phyloP scores from a whole-genome alignment of 2,329 filamentous ascomycete species.

The Acephala macrosclerotiorum region DNA sequence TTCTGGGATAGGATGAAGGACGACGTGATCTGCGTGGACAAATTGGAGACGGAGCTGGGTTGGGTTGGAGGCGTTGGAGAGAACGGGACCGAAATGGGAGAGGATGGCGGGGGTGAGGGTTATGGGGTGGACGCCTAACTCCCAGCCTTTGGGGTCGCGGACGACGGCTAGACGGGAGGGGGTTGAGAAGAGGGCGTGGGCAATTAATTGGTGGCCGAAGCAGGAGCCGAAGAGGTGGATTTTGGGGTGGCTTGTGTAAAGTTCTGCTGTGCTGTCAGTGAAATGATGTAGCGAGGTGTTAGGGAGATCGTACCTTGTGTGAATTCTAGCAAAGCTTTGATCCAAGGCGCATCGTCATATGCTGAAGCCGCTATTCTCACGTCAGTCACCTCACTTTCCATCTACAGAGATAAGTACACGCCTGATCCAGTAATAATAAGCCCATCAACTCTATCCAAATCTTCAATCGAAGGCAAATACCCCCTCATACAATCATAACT shows the following conservation, averaged over 20 bases:
- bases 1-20: conserved; percentile 16
- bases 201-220: conserved; percentile 52
- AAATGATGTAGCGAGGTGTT: neutral
- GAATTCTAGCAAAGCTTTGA: conserved; percentile 11
- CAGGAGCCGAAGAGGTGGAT: conserved; percentile 53
- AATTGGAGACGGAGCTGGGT: conserved; percentile 45
- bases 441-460: conserved; percentile 44
- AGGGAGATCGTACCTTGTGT: neutral
- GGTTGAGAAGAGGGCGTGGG: conserved; percentile 46
- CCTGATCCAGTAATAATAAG: conserved; percentile 50
- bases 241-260: conserved; percentile 40
- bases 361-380: conserved; percentile 25
- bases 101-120: conserved; percentile 37
- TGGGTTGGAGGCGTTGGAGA: conserved; percentile 12
- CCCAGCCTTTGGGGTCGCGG: conserved; percentile 41
- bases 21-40: conserved; percentile 47
- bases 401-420: conserved; percentile 8
- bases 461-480: conserved; percentile 44
- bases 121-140: conserved; percentile 44
- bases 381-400: conserved; percentile 1
- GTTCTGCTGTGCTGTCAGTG: conserved; percentile 17
- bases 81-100: conserved; percentile 27
- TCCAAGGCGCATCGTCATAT: conserved; percentile 32
- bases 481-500: conserved; percentile 47
- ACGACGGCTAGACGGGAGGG: conserved; percentile 22